Evolutionary conservation across 306 rosid species (phyloP), one percentile per base, ranked within the genome.

Genomic region (Adenanthera pavonina): DNA sequence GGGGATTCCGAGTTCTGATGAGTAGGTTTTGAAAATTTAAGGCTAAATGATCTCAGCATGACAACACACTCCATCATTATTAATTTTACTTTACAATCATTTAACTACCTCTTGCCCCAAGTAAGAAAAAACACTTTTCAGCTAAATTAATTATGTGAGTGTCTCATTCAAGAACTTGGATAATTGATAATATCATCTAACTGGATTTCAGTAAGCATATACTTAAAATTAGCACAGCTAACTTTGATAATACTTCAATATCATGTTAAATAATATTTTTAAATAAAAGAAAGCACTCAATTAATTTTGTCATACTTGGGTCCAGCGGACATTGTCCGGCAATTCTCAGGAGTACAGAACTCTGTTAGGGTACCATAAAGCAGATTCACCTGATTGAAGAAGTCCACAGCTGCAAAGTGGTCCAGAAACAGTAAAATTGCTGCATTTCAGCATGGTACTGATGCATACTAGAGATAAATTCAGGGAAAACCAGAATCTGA

Each of bases 371-470:
- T 96, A 70, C 98, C 98, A 84, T 84, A 96, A 43, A 96, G 95
- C 89, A 96, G 93, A 90, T 96, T 94, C 94, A 93, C 98, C 90
- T 96, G 99, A 87, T 96, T 96, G 95, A 96, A 96, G 89, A 96
- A 96, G 90, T 96, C 99, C 76, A 96, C 99, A 80, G 98, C 98
- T 96, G 97, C 82, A 89, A 85, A 74, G 59, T 44, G 25, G 49
- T 17, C 56, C 57, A 44, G 33, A 70, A 79, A 86, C 17, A 81
- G 51, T 66, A 67, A 80, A 78, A 73, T 56, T 67, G 85, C 35
- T 60, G 60, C 49, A 77, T 68, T 83, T 87, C 75, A 89, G 87
- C 83, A 68, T 75, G 52, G 62, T 36, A 68, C 35, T 54, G 36
- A 80, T 51, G 46, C 51, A 77, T 57, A 44, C 62, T 14, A 54